These are phyloP conservation scores for Polychytrium aggregatum DNA, from an alignment of 192 early-diverging fungal species.

Conservation along the genomic window DNA sequence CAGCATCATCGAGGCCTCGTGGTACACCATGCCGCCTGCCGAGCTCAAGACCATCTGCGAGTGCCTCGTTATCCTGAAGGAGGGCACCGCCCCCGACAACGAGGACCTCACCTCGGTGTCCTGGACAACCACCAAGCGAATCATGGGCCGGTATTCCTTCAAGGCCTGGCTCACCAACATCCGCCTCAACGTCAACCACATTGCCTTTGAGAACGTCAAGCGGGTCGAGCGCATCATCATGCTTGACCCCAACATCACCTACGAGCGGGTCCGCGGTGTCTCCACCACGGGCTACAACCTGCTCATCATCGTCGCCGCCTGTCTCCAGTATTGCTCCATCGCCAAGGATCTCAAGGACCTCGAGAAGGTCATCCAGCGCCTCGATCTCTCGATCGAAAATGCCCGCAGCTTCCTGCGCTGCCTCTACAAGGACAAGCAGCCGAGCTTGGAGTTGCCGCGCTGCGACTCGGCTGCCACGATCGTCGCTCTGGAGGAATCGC, in stretches of 20 bases:
- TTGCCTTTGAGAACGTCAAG: slow-evolving; percentile 18
- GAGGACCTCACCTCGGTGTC: slow-evolving; percentile 4
- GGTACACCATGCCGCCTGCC: slow-evolving; percentile 33
- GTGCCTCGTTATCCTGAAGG: slow-evolving; percentile 34
- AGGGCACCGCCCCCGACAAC: not conserved
- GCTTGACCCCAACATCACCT: slow-evolving; percentile 32
- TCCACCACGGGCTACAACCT: slow-evolving; percentile 32
- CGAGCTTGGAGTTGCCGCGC: too few relatives aligned
- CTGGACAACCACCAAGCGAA: slow-evolving; percentile 31
- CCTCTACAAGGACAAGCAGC: too few relatives aligned
- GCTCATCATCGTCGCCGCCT: slow-evolving; percentile 43
- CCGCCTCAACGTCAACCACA: slow-evolving; percentile 20
- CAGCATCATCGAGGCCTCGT: slow-evolving; percentile 34
- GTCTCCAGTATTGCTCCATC: slow-evolving; percentile 35
- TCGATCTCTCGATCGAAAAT: too few relatives aligned
- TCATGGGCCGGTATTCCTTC: slow-evolving; percentile 32
- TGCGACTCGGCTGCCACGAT: too few relatives aligned
- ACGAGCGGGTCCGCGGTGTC: slow-evolving; percentile 37
- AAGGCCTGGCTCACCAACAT: slow-evolving; percentile 34
- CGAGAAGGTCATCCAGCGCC: too few relatives aligned
- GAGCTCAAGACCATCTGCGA: slow-evolving; percentile 41
- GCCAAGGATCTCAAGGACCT: slow-evolving; percentile 18
- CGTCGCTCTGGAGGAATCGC: too few relatives aligned
- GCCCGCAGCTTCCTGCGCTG: too few relatives aligned
- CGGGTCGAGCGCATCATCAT: slow-evolving; percentile 40